Percentiles rank a stretch among this genome's conserved stretches.
Evolutionary conservation across 306 rosid species (phyloP).

Genomic region (Prunus salicina): DNA sequence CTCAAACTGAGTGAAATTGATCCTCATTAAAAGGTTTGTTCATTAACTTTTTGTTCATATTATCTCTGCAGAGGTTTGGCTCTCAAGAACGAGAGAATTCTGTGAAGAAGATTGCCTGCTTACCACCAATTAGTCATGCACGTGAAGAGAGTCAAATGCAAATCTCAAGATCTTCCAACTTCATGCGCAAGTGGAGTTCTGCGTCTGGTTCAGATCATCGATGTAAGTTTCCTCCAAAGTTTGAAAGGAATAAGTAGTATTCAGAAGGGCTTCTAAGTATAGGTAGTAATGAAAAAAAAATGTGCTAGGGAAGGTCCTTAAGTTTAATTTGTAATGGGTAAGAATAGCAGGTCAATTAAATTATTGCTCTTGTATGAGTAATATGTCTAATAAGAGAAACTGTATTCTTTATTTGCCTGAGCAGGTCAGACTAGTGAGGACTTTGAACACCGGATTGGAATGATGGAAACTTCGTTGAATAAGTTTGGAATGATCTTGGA

Average conservation of each 20-base stretch:
- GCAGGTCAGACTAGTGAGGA: slow-evolving; percentile 86
- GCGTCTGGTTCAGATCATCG: slow-evolving; percentile 50
- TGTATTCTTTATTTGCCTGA: slow-evolving; percentile 18
- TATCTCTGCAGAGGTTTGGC: slow-evolving; percentile 52
- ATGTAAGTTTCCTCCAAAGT: slow-evolving; percentile 48
- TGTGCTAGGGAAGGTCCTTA: neutral
- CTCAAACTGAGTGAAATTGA: neutral
- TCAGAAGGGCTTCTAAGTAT: neutral
- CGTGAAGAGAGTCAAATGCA: slow-evolving; percentile 78
- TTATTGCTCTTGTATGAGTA: slow-evolving; percentile 14
- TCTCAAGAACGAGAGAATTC: slow-evolving; percentile 86
- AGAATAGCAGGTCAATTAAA: slow-evolving; percentile 11
- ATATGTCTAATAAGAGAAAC: slow-evolving; percentile 11
- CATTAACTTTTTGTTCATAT: slow-evolving; percentile 21
- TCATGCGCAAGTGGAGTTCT: slow-evolving; percentile 68
- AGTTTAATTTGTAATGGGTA: slow-evolving; percentile 6
- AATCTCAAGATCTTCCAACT: slow-evolving; percentile 67
- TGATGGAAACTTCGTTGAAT: slow-evolving; percentile 80
- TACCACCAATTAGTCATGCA: slow-evolving; percentile 52
- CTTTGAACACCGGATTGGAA: slow-evolving; percentile 74
- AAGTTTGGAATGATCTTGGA: slow-evolving; percentile 88
- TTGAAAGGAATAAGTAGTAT: slow-evolving; percentile 11
- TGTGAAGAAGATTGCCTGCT: slow-evolving; percentile 52
- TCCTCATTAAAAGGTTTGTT: neutral
- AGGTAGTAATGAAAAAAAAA: neutral